These are phyloP conservation scores for Apostasia ramifera DNA, from an alignment of 106 monocot species.

Conservation along the genomic window DNA sequence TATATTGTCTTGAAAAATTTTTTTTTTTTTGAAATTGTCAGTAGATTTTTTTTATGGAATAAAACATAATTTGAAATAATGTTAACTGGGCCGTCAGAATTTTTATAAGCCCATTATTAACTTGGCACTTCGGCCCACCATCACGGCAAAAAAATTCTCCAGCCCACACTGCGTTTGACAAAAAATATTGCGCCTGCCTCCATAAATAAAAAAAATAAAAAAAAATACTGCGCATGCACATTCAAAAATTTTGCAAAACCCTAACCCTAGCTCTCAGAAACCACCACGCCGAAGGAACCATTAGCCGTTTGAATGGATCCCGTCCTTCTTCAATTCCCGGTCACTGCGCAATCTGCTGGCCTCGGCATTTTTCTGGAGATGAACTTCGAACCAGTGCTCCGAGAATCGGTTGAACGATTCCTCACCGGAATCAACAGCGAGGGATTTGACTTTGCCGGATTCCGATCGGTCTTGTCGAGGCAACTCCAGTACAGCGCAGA, in stretches of 20 bases:
- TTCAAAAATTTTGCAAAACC: slow-evolving; percentile 17
- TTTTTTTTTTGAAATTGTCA: too few relatives aligned
- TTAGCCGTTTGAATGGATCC: slow-evolving; percentile 33
- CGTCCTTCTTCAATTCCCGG: slow-evolving; percentile 46
- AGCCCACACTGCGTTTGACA: too few relatives aligned
- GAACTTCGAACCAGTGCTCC: slow-evolving; percentile 43
- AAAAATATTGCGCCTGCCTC: too few relatives aligned
- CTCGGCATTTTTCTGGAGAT: slow-evolving; percentile 7
- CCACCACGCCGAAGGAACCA: background rate
- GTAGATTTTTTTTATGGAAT: too few relatives aligned
- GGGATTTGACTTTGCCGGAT: slow-evolving; percentile 48
- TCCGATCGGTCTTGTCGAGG: slow-evolving; percentile 65
- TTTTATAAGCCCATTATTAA: too few relatives aligned
- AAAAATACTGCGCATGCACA: background rate
- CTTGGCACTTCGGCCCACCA: too few relatives aligned
- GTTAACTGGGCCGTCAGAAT: too few relatives aligned
- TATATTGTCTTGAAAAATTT: too few relatives aligned
- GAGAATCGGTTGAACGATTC: slow-evolving; percentile 67
- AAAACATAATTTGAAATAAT: too few relatives aligned
- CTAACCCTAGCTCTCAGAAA: slow-evolving; percentile 16
- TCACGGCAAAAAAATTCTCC: too few relatives aligned
- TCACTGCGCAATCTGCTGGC: slow-evolving; percentile 8
- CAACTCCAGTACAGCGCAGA: slow-evolving; percentile 51
- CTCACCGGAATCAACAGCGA: slow-evolving; percentile 28
- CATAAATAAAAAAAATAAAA: background rate